A percentile compares a stretch with the other conserved stretches of the same genome.
Evolutionary conservation across 805 yeast genomes (phyloP).

Genomic region (Candida berthetii): DNA sequence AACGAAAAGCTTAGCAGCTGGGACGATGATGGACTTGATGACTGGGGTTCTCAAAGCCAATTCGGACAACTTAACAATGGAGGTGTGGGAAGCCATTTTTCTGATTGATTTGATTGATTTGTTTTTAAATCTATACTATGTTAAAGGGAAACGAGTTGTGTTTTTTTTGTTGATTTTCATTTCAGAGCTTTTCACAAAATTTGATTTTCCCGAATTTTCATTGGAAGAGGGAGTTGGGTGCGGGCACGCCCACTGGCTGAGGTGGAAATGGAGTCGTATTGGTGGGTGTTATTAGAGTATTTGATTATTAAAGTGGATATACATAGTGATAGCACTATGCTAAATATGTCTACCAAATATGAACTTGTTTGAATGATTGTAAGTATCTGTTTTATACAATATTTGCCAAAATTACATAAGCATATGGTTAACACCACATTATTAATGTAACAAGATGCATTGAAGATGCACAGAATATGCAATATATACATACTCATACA

Average conservation of each 20-base stretch:
- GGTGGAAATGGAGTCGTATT: background rate
- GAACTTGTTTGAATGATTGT: no score
- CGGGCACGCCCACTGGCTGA: background rate
- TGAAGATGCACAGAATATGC: no score
- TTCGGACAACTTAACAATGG: constrained; percentile 70
- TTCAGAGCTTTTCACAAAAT: background rate
- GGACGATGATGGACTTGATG: constrained; percentile 69
- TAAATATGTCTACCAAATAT: no score
- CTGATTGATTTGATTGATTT: background rate
- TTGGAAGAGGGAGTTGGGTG: background rate
- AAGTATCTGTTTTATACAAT: no score
- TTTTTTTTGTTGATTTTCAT: background rate
- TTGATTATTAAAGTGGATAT: no score
- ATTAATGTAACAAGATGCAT: no score
- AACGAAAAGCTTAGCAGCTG: constrained; percentile 71
- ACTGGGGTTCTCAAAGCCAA: constrained; percentile 76
- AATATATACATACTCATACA: no score
- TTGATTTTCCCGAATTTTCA: background rate
- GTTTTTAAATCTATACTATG: background rate
- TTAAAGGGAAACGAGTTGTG: background rate
- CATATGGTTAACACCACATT: no score
- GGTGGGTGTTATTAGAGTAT: no score
- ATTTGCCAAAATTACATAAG: no score
- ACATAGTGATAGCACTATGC: no score
- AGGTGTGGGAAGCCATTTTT: constrained; percentile 54